Base-by-base conservation (phyloP, 345 rosid species). In the Gynandropsis gynandra region DNA sequence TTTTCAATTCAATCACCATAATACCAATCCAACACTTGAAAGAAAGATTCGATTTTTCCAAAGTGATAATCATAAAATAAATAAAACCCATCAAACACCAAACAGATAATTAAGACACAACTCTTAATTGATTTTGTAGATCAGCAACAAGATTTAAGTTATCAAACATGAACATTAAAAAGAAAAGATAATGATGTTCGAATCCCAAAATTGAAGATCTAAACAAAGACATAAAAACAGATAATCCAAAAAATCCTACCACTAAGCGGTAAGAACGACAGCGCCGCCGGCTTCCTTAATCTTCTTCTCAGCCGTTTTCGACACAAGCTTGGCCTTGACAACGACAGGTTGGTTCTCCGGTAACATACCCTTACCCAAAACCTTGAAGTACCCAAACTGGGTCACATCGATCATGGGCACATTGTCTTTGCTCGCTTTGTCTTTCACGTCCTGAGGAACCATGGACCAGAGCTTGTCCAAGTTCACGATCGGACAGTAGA, bases 241-340 rank as follows among this genome's bases (percentile, higher is more conserved):
- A 42, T 1, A 21, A 54, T 46, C 24, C 6, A 1, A 9, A 18
- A 33, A 42, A 43, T 10, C 31, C 42, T 51, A 36, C 38, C 33
- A 51, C 70, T 70, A 66, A 39, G 83, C 83, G 15, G 79, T 67
- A 29, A 80, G 83, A 38, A 72, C 62, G 32, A 81, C 76, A 39
- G 81, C 78, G 11, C 84, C 81, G 31, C 84, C 87, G 42, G 71
- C 74, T 60, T 75, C 80, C 63, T 81, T 73, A 19, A 81, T 78
- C 74, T 81, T 81, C 66, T 73, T 74, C 70, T 81, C 81, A 8
- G 80, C 81, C 11, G 43, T 67, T 76, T 78, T 81, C 0, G 81
- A 81, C 0, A 81, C 66, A 36, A 78, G 66, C 70, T 81, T 81
- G 32, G 82, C 80, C 68, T 76, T 80, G 8, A 77, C 76, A 9